These are phyloP conservation scores for Mycosphaerella sp. DNA, from an alignment of 2,329 filamentous ascomycete genomes.

Conservation along the genomic window DNA sequence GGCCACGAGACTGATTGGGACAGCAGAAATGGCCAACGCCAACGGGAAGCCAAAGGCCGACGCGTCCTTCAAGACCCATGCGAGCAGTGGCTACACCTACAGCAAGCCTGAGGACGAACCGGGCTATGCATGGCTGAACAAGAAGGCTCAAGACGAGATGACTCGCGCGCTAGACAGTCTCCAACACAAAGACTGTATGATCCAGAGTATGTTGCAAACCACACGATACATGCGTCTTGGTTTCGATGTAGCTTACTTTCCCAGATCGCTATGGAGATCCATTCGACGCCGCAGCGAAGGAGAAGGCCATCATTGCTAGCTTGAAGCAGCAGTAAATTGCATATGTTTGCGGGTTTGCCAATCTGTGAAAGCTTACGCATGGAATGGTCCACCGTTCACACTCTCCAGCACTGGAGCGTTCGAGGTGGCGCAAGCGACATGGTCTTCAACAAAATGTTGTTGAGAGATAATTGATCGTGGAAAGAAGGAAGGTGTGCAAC, in stretches of 20 bases:
- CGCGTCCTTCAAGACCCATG: constrained; percentile 26
- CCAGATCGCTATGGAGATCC: constrained; percentile 35
- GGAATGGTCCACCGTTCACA: not conserved
- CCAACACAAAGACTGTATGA: constrained; percentile 43
- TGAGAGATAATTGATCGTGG: not conserved
- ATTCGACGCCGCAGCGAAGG: constrained; percentile 33
- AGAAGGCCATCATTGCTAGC: constrained; percentile 26
- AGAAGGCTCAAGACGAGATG: constrained; percentile 53
- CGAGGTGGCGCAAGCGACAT: not conserved
- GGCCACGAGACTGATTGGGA: not conserved
- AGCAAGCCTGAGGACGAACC: constrained; percentile 39
- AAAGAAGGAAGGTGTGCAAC: too few relatives aligned
- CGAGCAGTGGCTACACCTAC: constrained; percentile 32
- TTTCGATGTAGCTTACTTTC: not conserved
- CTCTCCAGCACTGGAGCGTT: not conserved
- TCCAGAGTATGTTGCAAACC: constrained; percentile 29
- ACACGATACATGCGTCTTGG: not conserved
- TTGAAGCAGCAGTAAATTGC: constrained; percentile 12
- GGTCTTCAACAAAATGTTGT: not conserved
- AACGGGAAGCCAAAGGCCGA: constrained; percentile 21
- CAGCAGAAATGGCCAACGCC: constrained; percentile 21
- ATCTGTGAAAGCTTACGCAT: constrained; percentile 2
- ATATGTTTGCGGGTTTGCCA: not conserved
- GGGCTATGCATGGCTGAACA: constrained; percentile 50
- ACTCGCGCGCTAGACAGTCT: constrained; percentile 46